Base-by-base conservation (phyloP, 2,329 filamentous ascomycete species). In the Penicillium paneum region DNA sequence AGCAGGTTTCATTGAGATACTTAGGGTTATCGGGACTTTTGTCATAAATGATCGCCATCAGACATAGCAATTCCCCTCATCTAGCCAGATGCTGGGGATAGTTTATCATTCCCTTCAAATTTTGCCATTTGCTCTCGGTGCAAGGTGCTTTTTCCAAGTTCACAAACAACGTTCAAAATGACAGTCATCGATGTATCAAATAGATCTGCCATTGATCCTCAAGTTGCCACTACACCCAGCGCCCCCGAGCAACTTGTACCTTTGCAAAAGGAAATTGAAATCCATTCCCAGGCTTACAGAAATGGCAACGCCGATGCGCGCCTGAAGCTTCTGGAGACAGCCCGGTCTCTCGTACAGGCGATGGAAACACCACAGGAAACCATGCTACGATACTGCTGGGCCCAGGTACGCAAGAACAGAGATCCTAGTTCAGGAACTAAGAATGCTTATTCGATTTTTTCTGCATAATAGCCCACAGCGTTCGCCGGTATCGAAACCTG, bases 311-410 rank as follows among this genome's bases (percentile, higher is more conserved):
- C 40, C 12, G 31, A 56, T 5, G 58, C 59, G 11, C 63, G 67
- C 8, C 40, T 64, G 31, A 58, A 61, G 21, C 55, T 69, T 1
- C 43, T 70, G 21, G 63, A 67, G 19, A 47, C 59, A 21, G 65
- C 66, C 13, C 64, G 64, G n/a, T 57, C 65, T 4, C 49, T 70
- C 6, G 56, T 65, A 8, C 55, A 62, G 44, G 63, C 62, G 8
- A 54, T 69, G 41, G 67, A 70, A 41, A 70, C 65, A 12, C 68
- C 67, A 2, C 60, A 62, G 11, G 67, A 70, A 49, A 55, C 66
- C 6, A 65, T 70, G 57, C 59, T 70, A 19, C 56, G 62, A 26
- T 54, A 56, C 42, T 65, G 63, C 39, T 69, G 66, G 67, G 54
- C 64, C 38, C 53, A 68, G 51, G 64, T 66, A 42, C 40, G 56